A percentile compares a stretch with the other conserved stretches of the same genome.
These are phyloP conservation scores for Pneumocystis oryctolagi DNA, from an alignment of 1,139 yeast species.

Conservation along the genomic window DNA sequence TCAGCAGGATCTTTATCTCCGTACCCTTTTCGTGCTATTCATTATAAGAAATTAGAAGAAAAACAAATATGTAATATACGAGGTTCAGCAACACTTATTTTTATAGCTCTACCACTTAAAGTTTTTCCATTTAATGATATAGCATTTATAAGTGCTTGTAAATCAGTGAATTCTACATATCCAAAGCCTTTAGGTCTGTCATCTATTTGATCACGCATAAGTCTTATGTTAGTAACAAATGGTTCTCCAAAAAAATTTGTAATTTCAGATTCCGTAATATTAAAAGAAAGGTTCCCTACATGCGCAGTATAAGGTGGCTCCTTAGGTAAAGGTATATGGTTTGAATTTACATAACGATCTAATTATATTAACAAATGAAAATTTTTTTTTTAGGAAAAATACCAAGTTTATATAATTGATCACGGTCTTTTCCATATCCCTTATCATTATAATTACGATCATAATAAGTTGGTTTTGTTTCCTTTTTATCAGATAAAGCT, in stretches of 20 bases:
- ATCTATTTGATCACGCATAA: constrained; percentile 48
- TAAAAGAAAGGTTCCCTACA: constrained; percentile 77
- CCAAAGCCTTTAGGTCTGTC: constrained; percentile 71
- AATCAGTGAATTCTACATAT: constrained; percentile 60
- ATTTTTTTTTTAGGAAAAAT: not conserved
- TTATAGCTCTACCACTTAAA: constrained; percentile 62
- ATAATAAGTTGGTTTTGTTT: constrained; percentile 5
- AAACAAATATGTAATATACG: constrained; percentile 24
- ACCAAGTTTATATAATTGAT: constrained; percentile 3
- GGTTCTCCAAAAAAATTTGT: constrained; percentile 50
- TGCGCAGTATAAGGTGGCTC: constrained; percentile 83
- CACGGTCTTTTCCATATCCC: constrained; percentile 9
- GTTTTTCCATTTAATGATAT: constrained; percentile 48
- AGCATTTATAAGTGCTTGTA: constrained; percentile 55
- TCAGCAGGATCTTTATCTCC: constrained; percentile 20
- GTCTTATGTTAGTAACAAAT: constrained; percentile 34
- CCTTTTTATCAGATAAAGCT: not conserved
- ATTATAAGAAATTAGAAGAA: constrained; percentile 24
- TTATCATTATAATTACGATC: constrained; percentile 6
- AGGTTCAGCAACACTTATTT: constrained; percentile 84
- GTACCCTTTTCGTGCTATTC: constrained; percentile 25
- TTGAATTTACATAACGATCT: constrained; percentile 23
- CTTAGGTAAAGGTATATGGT: constrained; percentile 80
- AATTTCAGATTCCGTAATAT: constrained; percentile 51
- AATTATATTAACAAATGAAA: constrained; percentile 1